Conservation (phyloP, 257 asterid genomes). For the Rhazya stricta region DNA sequence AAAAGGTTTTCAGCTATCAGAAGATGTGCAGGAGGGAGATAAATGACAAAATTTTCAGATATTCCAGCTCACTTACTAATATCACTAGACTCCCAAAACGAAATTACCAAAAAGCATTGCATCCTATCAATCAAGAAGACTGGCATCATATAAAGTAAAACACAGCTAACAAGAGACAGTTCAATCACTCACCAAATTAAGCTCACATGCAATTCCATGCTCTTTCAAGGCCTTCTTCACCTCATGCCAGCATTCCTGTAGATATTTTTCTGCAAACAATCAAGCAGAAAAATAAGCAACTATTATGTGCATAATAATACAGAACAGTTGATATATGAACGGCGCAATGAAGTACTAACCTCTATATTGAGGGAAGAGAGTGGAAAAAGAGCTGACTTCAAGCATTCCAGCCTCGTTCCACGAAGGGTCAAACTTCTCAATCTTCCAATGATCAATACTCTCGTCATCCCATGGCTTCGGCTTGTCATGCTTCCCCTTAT, state of each 20-base stretch:
- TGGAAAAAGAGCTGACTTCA: conserved; percentile 65
- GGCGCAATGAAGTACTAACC: conserved; percentile 16
- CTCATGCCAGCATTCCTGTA: conserved; percentile 83
- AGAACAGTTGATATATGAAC: not conserved
- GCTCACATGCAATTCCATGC: conserved; percentile 55
- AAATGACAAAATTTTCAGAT: not conserved
- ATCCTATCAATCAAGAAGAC: not conserved
- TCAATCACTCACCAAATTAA: conserved; percentile 58
- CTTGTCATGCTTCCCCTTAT: conserved; percentile 74
- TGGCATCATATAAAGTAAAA: not conserved
- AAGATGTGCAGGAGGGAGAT: not conserved
- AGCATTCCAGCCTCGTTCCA: conserved; percentile 66
- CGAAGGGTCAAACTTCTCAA: conserved; percentile 66
- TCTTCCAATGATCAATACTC: conserved; percentile 65
- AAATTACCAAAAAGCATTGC: not conserved
- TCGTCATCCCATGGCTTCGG: conserved; percentile 76
- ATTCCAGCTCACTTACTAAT: not conserved
- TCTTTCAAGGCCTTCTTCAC: conserved; percentile 77
- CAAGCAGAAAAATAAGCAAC: not conserved
- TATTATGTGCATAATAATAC: not conserved
- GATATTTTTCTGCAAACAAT: conserved; percentile 55
- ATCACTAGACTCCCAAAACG: not conserved
- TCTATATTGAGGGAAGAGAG: conserved; percentile 64
- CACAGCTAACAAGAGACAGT: not conserved
- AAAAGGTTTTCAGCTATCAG: not conserved